These are phyloP conservation scores for Prunella vulgaris DNA, from an alignment of 257 asterid species.

Conservation along the genomic window DNA sequence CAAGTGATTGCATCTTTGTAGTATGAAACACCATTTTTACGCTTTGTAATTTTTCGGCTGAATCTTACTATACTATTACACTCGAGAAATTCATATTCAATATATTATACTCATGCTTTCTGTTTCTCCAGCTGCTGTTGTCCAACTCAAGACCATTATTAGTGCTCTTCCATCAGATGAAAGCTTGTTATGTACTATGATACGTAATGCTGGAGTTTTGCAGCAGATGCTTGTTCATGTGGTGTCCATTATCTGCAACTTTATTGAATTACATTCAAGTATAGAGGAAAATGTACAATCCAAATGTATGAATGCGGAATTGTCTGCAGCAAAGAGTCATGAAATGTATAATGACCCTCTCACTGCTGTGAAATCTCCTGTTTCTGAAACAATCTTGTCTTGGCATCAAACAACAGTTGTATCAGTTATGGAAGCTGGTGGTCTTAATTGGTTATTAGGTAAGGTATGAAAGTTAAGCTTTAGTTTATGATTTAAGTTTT, in stretches of 20 bases:
- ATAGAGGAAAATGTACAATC: conserved; percentile 37
- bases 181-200: conserved; percentile 42
- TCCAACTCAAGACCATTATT: conserved; percentile 77
- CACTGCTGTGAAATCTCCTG: conserved; percentile 30
- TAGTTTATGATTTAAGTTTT: conserved; percentile 18
- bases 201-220: conserved; percentile 60
- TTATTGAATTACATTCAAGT: conserved; percentile 50
- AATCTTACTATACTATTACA: background rate
- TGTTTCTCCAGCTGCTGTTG: conserved; percentile 73
- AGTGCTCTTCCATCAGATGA: conserved; percentile 78
- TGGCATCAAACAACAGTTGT: conserved; percentile 90
- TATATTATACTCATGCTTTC: conserved; percentile 10
- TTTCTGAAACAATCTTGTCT: conserved; percentile 45
- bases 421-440: conserved; percentile 98
- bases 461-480: conserved; percentile 70
- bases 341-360: conserved; percentile 34
- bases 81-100: conserved; percentile 7
- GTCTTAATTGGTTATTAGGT: conserved; percentile 99
- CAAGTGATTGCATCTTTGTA: background rate
- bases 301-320: conserved; percentile 32
- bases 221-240: conserved; percentile 75
- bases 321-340: conserved; percentile 33
- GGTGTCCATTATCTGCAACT: conserved; percentile 70
- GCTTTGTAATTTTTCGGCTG: conserved; percentile 5
- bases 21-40: background rate